Evolutionary conservation across 208 protist species (phyloP).

Genomic region (Trypanosoma boissoni): DNA sequence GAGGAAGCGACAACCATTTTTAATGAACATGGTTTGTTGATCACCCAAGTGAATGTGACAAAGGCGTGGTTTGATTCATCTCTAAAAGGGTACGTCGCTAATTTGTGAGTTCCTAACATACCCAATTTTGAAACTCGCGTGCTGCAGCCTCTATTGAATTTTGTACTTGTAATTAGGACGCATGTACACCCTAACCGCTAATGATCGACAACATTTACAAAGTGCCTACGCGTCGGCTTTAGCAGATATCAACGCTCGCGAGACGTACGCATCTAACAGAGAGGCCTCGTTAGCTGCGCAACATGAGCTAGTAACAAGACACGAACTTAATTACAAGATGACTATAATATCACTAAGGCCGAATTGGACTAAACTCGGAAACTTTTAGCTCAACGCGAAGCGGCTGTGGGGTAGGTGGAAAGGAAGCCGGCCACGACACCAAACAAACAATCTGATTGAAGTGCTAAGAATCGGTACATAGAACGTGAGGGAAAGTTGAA

Average conservation of each 20-base stretch:
- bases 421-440: background rate
- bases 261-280: background rate
- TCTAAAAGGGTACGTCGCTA: no score
- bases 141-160: no score
- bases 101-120: no score
- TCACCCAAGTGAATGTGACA: no score
- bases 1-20: no score
- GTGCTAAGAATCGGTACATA: background rate
- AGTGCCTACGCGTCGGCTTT: background rate
- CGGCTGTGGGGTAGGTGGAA: background rate
- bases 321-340: background rate
- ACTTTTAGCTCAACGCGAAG: background rate
- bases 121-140: no score
- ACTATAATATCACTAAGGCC: background rate
- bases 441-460: background rate
- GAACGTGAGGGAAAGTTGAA: background rate
- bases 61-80: no score
- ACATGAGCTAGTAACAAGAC: background rate
- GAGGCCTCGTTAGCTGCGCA: background rate
- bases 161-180: no score
- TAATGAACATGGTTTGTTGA: no score
- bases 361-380: background rate
- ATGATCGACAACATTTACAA: background rate
- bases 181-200: no score
- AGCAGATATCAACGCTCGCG: background rate